A percentile compares a stretch with the other conserved stretches of the same genome.
Evolutionary conservation across 352 stramenopile species (phyloP).

Genomic region (Pythium rishiriense): DNA sequence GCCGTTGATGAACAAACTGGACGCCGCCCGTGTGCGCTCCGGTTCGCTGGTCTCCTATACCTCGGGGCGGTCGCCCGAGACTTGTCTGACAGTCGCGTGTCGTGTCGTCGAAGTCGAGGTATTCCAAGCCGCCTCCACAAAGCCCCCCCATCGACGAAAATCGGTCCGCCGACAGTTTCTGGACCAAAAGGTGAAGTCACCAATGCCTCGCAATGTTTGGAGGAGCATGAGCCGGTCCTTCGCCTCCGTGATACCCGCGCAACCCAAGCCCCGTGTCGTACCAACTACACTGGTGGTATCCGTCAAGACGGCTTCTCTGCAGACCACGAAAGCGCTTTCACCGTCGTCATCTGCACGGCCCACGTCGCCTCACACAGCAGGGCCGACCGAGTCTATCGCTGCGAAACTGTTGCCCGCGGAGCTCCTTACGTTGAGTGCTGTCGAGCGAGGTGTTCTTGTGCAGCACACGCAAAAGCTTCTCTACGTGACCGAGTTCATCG

Average conservation of each 20-base stretch:
- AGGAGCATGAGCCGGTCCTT: too few species aligned
- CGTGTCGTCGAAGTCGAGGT: neutral
- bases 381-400: neutral
- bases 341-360: too few species aligned
- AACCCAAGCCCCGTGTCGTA: too few species aligned
- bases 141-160: too few species aligned
- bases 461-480: slow-evolving; percentile 25
- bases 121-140: neutral
- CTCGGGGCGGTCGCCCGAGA: neutral
- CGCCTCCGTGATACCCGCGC: too few species aligned
- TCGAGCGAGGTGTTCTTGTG: slow-evolving; percentile 2
- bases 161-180: too few species aligned
- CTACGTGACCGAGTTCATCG: slow-evolving; percentile 37
- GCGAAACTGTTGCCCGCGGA: neutral
- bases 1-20: neutral
- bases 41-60: neutral
- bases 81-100: neutral
- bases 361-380: neutral
- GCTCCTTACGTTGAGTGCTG: neutral
- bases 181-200: too few species aligned
- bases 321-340: too few species aligned
- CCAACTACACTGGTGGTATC: neutral
- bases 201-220: too few species aligned
- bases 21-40: neutral
- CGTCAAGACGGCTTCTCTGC: neutral